Evolutionary conservation across 2,329 filamentous ascomycete genomes (phyloP).

Genomic region (Penicillium decumbens): DNA sequence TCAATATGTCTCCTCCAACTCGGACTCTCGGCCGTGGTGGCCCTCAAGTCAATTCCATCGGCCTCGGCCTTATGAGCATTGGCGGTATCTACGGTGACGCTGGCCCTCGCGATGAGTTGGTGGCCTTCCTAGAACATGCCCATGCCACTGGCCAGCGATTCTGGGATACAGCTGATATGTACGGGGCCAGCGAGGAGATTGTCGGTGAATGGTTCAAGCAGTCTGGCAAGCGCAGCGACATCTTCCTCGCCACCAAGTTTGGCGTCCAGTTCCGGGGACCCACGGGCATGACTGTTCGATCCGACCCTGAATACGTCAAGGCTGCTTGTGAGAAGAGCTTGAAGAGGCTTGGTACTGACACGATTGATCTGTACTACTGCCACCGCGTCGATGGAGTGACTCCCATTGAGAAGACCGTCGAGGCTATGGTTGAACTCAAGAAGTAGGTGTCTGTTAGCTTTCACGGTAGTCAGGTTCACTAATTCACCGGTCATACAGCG

Average conservation of each 20-base stretch:
- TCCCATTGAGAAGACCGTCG: slow-evolving; percentile 44
- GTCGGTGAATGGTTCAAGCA: slow-evolving; percentile 41
- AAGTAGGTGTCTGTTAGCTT: slow-evolving; percentile 15
- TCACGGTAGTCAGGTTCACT: neutral
- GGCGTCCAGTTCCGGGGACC: slow-evolving; percentile 19
- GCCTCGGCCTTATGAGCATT: slow-evolving; percentile 25
- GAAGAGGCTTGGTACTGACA: slow-evolving; percentile 34
- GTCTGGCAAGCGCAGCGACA: slow-evolving; percentile 36
- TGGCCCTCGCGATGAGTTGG: slow-evolving; percentile 10
- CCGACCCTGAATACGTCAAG: slow-evolving; percentile 37
- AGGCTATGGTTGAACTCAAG: slow-evolving; percentile 45
- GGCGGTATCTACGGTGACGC: slow-evolving; percentile 20
- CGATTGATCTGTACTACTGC: slow-evolving; percentile 45
- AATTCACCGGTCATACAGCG: slow-evolving; percentile 9
- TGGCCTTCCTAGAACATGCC: slow-evolving; percentile 29
- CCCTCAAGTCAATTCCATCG: slow-evolving; percentile 21
- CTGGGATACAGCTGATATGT: slow-evolving; percentile 35
- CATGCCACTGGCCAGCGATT: slow-evolving; percentile 29
- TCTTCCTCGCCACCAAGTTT: slow-evolving; percentile 43
- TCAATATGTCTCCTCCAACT: slow-evolving; percentile 9
- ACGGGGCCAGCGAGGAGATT: slow-evolving; percentile 27
- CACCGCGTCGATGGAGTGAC: slow-evolving; percentile 43
- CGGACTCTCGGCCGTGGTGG: slow-evolving; percentile 17
- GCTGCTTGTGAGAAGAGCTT: slow-evolving; percentile 36
- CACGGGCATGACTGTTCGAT: slow-evolving; percentile 23